These are phyloP conservation scores for Pseudoneurospora amorphoporcata DNA, from an alignment of 495 filamentous ascomycete genomes.

Conservation along the genomic window DNA sequence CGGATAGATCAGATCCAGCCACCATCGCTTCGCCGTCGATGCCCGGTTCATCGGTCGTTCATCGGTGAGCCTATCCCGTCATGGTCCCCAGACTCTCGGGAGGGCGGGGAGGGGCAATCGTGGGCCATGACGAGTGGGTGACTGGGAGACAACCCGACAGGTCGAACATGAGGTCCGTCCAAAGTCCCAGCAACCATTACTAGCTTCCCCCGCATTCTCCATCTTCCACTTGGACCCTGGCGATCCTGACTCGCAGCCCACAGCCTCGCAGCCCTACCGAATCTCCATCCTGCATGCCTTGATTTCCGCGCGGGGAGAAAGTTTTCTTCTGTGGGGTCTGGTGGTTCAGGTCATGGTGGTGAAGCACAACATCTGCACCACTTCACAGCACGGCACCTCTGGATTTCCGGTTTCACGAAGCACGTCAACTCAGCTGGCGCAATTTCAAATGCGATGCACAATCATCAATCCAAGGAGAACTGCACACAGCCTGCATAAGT, in stretches of 20 bases:
- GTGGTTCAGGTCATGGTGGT: background rate
- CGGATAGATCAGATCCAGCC: background rate
- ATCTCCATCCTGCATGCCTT: background rate
- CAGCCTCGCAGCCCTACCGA: background rate
- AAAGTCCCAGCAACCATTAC: background rate
- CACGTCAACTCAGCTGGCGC: background rate
- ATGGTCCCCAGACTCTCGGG: background rate
- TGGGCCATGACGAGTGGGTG: background rate
- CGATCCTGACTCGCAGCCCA: background rate
- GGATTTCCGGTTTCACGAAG: background rate
- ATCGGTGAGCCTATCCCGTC: background rate
- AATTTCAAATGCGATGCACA: background rate
- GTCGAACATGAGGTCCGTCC: background rate
- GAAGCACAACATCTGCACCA: background rate
- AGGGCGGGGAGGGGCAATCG: background rate
- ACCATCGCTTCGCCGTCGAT: background rate
- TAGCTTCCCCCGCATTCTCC: constrained; percentile 2
- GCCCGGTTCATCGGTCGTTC: background rate
- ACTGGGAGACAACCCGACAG: background rate
- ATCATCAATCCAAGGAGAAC: background rate
- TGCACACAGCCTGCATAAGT: background rate
- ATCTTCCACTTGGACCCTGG: background rate
- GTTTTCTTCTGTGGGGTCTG: background rate
- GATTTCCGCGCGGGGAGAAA: background rate
- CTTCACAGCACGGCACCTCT: background rate